These are phyloP conservation scores for Eutrema yunnanense DNA, from an alignment of 345 rosid species.

Conservation along the genomic window DNA sequence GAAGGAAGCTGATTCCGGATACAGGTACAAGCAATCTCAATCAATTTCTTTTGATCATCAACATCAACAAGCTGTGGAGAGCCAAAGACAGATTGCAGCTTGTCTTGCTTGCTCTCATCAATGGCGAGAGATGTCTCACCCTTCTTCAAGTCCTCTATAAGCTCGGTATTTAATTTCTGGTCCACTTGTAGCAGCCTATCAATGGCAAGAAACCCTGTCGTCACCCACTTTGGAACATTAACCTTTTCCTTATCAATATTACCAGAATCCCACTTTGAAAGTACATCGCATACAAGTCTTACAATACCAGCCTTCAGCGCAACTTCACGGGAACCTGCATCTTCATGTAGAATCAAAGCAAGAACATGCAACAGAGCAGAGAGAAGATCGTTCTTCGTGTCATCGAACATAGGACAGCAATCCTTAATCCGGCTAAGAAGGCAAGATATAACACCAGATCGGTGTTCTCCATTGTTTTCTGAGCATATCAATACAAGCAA, in stretches of 20 bases:
- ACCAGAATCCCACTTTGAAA: constrained; percentile 67
- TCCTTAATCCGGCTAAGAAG: constrained; percentile 66
- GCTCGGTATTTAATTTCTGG: constrained; percentile 67
- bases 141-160: constrained; percentile 62
- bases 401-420: constrained; percentile 47
- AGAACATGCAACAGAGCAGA: constrained; percentile 80
- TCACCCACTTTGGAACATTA: constrained; percentile 85
- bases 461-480: constrained; percentile 77
- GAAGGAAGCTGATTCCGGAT: constrained; percentile 73
- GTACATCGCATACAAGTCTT: constrained; percentile 63
- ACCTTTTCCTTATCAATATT: constrained; percentile 41
- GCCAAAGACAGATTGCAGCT: constrained; percentile 52
- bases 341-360: constrained; percentile 90
- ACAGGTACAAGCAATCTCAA: constrained; percentile 85
- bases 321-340: constrained; percentile 75
- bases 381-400: constrained; percentile 44
- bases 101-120: constrained; percentile 65
- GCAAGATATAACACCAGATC: constrained; percentile 70
- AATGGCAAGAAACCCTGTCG: constrained; percentile 87
- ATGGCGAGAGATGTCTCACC: constrained; percentile 41
- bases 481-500: constrained; percentile 79
- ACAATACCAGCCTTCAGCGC: constrained; percentile 70
- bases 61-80: constrained; percentile 45
- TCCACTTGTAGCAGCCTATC: constrained; percentile 88
- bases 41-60: constrained; percentile 66